These are phyloP conservation scores for Fusarium burgessii DNA, from an alignment of 2,329 filamentous ascomycete species.

Conservation along the genomic window DNA sequence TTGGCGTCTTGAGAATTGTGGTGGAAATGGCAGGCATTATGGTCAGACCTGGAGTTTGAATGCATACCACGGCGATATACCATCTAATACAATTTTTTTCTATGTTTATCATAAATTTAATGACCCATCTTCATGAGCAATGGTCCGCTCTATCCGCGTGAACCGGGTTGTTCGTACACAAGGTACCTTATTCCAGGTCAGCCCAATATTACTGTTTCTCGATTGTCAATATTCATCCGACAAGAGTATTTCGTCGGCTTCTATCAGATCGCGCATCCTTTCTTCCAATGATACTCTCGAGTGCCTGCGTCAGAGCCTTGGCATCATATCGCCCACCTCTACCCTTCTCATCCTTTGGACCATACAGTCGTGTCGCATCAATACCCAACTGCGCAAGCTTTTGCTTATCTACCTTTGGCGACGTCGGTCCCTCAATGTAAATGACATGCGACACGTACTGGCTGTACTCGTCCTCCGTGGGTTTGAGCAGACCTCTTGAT, in stretches of 20 bases:
- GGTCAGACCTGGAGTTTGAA: slow-evolving; percentile 38
- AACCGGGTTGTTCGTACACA: not conserved
- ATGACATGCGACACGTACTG: slow-evolving; percentile 87
- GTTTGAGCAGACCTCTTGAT: slow-evolving; percentile 64
- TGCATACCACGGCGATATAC: slow-evolving; percentile 35
- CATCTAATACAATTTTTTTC: slow-evolving; percentile 33
- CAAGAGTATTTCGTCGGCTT: slow-evolving; percentile 60
- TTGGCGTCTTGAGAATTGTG: slow-evolving; percentile 20
- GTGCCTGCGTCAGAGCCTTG: slow-evolving; percentile 76
- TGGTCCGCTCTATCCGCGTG: no score
- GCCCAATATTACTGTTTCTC: no score
- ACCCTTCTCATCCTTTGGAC: slow-evolving; percentile 63
- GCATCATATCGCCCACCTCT: slow-evolving; percentile 77
- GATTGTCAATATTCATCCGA: slow-evolving; percentile 42
- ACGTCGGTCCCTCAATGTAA: slow-evolving; percentile 77
- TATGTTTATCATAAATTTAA: slow-evolving; percentile 7
- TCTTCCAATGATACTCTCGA: slow-evolving; percentile 81
- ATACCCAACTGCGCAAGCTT: slow-evolving; percentile 76
- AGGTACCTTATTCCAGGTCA: no score
- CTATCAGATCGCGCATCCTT: slow-evolving; percentile 53
- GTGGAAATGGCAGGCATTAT: slow-evolving; percentile 25
- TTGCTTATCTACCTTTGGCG: slow-evolving; percentile 76
- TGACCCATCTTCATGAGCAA: not conserved
- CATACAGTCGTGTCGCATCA: slow-evolving; percentile 81
- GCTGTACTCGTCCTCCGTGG: slow-evolving; percentile 62